Evolutionary conservation across 2,329 filamentous ascomycete genomes (phyloP).

Genomic region (Nothomitra cinnamomea): DNA sequence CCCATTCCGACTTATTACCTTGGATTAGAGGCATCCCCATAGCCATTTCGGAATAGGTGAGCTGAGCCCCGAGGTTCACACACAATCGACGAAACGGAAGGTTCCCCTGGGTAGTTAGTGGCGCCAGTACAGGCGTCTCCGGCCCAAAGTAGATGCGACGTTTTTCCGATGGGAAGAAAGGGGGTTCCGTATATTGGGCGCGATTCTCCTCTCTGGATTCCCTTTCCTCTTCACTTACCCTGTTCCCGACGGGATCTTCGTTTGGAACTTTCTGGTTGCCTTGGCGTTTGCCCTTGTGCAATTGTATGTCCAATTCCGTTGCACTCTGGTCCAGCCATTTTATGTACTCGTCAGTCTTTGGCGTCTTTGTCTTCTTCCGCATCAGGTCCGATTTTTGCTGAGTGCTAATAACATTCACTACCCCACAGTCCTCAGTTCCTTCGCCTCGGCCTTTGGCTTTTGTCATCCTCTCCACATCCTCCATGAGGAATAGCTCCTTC

Average conservation of each 20-base stretch:
- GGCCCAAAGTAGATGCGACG: conserved; percentile 81
- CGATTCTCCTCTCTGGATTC: conserved; percentile 47
- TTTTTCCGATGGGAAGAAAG: conserved; percentile 84
- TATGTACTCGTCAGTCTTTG: conserved; percentile 58
- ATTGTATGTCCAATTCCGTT: conserved; percentile 15
- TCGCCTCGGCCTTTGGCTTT: conserved; percentile 13
- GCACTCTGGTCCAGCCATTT: conserved; percentile 59
- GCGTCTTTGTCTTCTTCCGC: conserved; percentile 52
- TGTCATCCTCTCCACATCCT: conserved; percentile 32
- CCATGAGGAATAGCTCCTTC: conserved; percentile 61
- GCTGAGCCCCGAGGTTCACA: conserved; percentile 71
- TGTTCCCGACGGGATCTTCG: conserved; percentile 9
- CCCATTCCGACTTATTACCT: conserved; percentile 85
- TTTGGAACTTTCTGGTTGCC: conserved; percentile 23
- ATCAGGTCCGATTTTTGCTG: conserved; percentile 58
- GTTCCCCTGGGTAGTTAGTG: conserved; percentile 91
- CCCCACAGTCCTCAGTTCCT: conserved; percentile 32
- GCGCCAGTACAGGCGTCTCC: conserved; percentile 86
- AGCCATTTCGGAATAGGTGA: conserved; percentile 98
- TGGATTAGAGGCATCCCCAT: conserved; percentile 80
- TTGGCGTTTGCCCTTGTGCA: conserved; percentile 8
- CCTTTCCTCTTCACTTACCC: conserved; percentile 16
- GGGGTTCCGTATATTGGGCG: conserved; percentile 70
- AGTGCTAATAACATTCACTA: conserved; percentile 58
- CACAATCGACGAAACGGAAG: conserved; percentile 85